Conservation (phyloP, 1,284 basidiomycete genomes). For the Apiotrichum montevideense region DNA sequence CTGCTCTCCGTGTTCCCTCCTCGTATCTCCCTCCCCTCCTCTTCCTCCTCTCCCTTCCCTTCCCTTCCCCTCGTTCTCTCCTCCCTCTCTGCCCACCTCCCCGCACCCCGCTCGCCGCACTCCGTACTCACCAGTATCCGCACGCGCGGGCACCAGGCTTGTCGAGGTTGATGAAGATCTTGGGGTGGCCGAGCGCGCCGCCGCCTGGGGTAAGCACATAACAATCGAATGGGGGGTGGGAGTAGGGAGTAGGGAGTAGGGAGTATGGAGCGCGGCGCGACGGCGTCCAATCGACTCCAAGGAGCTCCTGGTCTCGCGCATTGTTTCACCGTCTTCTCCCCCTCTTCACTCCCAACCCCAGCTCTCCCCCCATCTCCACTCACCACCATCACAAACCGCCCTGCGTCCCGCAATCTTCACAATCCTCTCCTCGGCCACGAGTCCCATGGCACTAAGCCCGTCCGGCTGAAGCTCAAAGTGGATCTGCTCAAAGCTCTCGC, state of each 20-base stretch:
- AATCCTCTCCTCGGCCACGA: conserved; percentile 75
- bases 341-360: no score
- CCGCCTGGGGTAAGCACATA: conserved; percentile 56
- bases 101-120: conserved; percentile 1
- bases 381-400: conserved; percentile 90
- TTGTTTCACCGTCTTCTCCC: no score
- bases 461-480: conserved; percentile 68
- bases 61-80: no score
- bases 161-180: conserved; percentile 89
- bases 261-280: no score
- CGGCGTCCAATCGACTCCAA: no score
- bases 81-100: no score
- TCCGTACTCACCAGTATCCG: conserved; percentile 65
- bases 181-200: conserved; percentile 94
- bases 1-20: no score
- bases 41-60: no score
- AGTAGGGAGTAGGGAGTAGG: no score
- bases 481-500: conserved; percentile 73
- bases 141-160: conserved; percentile 63
- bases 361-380: conserved; percentile 33
- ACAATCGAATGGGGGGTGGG: no score
- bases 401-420: conserved; percentile 70
- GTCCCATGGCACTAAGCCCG: conserved; percentile 14
- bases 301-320: no score
- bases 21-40: no score